Evolutionary conservation across 1,284 basidiomycete species (phyloP).

Genomic region (Naganishia cerealis): DNA sequence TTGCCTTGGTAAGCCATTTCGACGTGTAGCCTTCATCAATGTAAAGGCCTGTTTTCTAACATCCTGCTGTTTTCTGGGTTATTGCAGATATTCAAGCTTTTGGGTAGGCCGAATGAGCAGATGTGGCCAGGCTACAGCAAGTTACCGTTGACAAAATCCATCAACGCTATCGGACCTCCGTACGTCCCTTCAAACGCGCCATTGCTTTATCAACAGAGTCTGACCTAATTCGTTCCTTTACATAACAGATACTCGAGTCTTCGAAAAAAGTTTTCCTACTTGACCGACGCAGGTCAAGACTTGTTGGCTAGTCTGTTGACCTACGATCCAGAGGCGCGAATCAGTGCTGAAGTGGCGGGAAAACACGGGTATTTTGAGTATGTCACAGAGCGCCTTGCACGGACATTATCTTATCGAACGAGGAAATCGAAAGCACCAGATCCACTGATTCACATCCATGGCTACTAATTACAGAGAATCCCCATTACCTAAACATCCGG

Average conservation of each 20-base stretch:
- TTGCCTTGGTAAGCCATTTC: constrained; percentile 65
- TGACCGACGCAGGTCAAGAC: constrained; percentile 80
- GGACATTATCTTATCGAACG: background rate
- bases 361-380: constrained; percentile 90
- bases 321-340: constrained; percentile 82
- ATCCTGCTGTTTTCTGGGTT: background rate
- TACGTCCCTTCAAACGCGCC: constrained; percentile 36
- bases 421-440: constrained; percentile 17
- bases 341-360: constrained; percentile 82
- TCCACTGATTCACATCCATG: background rate
- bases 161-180: constrained; percentile 70
- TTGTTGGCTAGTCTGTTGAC: constrained; percentile 77
- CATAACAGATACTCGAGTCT: constrained; percentile 55
- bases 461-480: constrained; percentile 65
- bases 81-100: constrained; percentile 73
- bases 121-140: constrained; percentile 81
- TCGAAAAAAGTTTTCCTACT: constrained; percentile 66
- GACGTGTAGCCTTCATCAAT: background rate
- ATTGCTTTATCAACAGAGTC: background rate
- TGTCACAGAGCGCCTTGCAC: constrained; percentile 41
- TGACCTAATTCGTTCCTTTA: constrained; percentile 12
- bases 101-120: constrained; percentile 80
- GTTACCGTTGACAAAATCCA: constrained; percentile 75
- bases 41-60: background rate
- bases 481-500: constrained; percentile 94